A percentile compares a stretch with the other conserved stretches of the same genome.
phyloP scores from a whole-genome alignment of 2,329 filamentous ascomycete genomes.

The Colletotrichum filicis region DNA sequence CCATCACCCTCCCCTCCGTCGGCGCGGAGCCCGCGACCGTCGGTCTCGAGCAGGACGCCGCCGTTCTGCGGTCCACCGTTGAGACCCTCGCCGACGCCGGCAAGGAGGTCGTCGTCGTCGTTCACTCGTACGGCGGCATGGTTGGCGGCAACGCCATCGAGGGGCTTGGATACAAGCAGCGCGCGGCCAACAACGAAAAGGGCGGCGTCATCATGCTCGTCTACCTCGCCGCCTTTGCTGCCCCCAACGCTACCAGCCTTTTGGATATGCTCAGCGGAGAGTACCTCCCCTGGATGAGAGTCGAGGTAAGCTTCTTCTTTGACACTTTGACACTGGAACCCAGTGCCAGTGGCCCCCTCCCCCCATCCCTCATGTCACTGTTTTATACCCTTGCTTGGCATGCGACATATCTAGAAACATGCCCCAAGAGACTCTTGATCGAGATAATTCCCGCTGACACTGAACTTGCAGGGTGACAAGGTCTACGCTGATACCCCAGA shows the following conservation, averaged over 20 bases:
- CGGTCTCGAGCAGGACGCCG: slow-evolving; percentile 44
- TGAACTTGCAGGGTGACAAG: slow-evolving; percentile 23
- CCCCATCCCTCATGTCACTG: slow-evolving; percentile 20
- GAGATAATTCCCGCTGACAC: slow-evolving; percentile 4
- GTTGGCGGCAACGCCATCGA: slow-evolving; percentile 50
- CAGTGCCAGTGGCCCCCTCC: background rate
- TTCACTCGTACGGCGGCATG: slow-evolving; percentile 57
- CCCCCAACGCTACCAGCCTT: slow-evolving; percentile 40
- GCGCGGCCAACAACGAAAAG: slow-evolving; percentile 42
- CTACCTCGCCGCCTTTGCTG: slow-evolving; percentile 47
- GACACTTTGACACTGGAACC: no score
- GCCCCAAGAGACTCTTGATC: background rate
- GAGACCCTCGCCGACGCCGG: slow-evolving; percentile 45
- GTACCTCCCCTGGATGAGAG: slow-evolving; percentile 42
- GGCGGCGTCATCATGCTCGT: slow-evolving; percentile 51
- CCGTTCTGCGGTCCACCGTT: slow-evolving; percentile 42
- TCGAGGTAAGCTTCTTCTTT: slow-evolving; percentile 34
- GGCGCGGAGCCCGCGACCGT: slow-evolving; percentile 42
- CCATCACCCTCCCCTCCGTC: slow-evolving; percentile 45
- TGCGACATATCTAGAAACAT: background rate
- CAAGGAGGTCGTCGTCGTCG: slow-evolving; percentile 53
- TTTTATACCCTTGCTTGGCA: background rate
- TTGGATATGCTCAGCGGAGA: slow-evolving; percentile 38
- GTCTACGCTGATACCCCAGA: slow-evolving; percentile 23
- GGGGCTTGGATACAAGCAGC: slow-evolving; percentile 47